Evolutionary conservation across 805 yeast species (phyloP).

Genomic region (Brettanomyces anomalus): DNA sequence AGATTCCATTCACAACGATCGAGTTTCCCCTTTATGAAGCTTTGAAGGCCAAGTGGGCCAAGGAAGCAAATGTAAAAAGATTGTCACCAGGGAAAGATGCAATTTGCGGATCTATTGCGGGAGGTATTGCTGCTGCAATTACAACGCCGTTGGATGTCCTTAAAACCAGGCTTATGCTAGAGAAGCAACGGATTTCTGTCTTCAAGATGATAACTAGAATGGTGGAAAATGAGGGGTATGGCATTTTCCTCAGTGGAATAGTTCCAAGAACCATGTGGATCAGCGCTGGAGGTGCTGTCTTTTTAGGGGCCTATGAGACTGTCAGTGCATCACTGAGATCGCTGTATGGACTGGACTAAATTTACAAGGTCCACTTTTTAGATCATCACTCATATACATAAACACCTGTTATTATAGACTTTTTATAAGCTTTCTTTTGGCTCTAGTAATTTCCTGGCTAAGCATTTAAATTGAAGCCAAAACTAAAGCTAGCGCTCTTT

Average conservation of each 20-base stretch:
- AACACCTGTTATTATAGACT: background rate
- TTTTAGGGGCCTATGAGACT: constrained; percentile 86
- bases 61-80: constrained; percentile 28
- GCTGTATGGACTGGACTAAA: too few species aligned
- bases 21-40: constrained; percentile 92
- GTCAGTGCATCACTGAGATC: constrained; percentile 26
- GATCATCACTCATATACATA: background rate
- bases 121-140: constrained; percentile 72
- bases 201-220: constrained; percentile 41
- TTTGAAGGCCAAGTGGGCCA: constrained; percentile 55
- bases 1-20: constrained; percentile 92
- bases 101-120: constrained; percentile 72
- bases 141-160: constrained; percentile 77
- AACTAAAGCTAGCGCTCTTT: constrained; percentile 22
- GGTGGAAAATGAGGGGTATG: constrained; percentile 61
- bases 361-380: background rate
- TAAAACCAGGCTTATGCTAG: constrained; percentile 81
- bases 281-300: constrained; percentile 96
- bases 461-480: constrained; percentile 25
- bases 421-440: background rate
- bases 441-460: background rate
- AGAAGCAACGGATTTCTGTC: constrained; percentile 38
- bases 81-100: constrained; percentile 72
- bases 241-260: constrained; percentile 71
- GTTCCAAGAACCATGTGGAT: constrained; percentile 98